These are phyloP conservation scores for Tolypocladium capitatum DNA, from an alignment of 2,329 filamentous ascomycete species.

Conservation along the genomic window DNA sequence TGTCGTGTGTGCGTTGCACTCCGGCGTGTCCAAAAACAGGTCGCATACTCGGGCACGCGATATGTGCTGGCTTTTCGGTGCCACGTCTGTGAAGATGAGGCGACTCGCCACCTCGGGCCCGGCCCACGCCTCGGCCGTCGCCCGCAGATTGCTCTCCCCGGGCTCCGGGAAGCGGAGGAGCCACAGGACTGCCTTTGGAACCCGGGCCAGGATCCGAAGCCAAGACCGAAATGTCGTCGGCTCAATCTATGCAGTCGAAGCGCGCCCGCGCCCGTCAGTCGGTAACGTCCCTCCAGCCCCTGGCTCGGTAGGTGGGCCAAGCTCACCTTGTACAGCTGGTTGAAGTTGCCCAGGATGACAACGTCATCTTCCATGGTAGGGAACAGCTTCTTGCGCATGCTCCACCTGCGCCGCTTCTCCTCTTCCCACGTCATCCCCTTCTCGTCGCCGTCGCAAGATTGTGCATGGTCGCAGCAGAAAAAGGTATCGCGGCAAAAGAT, in stretches of 20 bases:
- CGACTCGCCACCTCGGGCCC: conserved; percentile 72
- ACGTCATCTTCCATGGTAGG: conserved; percentile 68
- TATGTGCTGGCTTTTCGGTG: conserved; percentile 89
- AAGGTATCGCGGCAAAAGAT: conserved; percentile 92
- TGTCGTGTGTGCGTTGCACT: conserved; percentile 97
- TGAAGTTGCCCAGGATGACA: conserved; percentile 94
- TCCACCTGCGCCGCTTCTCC: conserved; percentile 72
- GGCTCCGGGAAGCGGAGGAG: conserved; percentile 92
- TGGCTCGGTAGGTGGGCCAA: not conserved
- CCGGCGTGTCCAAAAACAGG: conserved; percentile 89
- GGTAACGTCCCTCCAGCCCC: not conserved
- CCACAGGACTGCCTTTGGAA: conserved; percentile 87
- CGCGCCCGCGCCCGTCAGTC: not conserved
- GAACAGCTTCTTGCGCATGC: conserved; percentile 87
- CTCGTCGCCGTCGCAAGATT: conserved; percentile 67
- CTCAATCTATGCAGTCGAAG: conserved; percentile 55
- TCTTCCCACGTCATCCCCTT: conserved; percentile 63
- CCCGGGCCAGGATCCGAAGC: conserved; percentile 75
- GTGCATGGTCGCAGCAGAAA: conserved; percentile 94
- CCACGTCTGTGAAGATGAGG: conserved; percentile 91
- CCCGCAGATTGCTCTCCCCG: conserved; percentile 71
- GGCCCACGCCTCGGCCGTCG: conserved; percentile 74
- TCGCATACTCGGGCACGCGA: conserved; percentile 83
- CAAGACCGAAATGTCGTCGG: conserved; percentile 92
- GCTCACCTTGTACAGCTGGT: conserved; percentile 90